A percentile compares a stretch with the other conserved stretches of the same genome.
Evolutionary conservation across 176 grass and related monocot genomes (phyloP).

Genomic region (Oryza coarctata): DNA sequence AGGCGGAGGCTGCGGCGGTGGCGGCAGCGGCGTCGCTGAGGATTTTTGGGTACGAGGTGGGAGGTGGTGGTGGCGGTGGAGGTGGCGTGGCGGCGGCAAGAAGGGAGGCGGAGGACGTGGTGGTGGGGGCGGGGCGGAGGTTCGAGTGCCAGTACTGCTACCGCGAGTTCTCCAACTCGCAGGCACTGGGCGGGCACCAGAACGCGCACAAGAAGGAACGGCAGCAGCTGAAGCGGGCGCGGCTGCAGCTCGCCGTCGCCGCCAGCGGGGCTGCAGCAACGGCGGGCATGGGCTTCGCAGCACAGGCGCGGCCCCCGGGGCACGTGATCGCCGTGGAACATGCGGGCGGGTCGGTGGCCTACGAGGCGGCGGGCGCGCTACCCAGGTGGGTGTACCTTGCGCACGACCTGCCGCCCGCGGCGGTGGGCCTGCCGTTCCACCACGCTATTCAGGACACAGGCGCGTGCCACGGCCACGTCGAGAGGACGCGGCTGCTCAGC

Average conservation of each 20-base stretch:
- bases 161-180: conserved; percentile 72
- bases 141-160: conserved; percentile 74
- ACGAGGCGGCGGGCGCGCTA: not conserved
- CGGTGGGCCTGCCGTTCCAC: conserved; percentile 25
- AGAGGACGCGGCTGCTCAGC: not conserved
- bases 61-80: not conserved
- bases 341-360: conserved; percentile 13
- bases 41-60: conserved; percentile 27
- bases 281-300: conserved; percentile 20
- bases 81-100: not conserved
- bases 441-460: conserved; percentile 6
- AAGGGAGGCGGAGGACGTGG: not conserved
- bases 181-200: conserved; percentile 60
- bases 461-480: not conserved
- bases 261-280: not conserved
- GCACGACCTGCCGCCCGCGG: not conserved
- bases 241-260: conserved; percentile 22
- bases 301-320: conserved; percentile 6
- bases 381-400: conserved; percentile 68
- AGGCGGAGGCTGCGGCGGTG: conserved; percentile 6
- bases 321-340: conserved; percentile 32
- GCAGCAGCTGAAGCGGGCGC: conserved; percentile 54
- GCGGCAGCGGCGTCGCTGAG: not conserved
- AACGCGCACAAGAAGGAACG: conserved; percentile 78
- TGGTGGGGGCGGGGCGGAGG: conserved; percentile 18